A percentile compares a stretch with the other conserved stretches of the same genome.
These are phyloP conservation scores for Colletotrichum tanaceti DNA, from an alignment of 2,329 filamentous ascomycete species.

Conservation along the genomic window DNA sequence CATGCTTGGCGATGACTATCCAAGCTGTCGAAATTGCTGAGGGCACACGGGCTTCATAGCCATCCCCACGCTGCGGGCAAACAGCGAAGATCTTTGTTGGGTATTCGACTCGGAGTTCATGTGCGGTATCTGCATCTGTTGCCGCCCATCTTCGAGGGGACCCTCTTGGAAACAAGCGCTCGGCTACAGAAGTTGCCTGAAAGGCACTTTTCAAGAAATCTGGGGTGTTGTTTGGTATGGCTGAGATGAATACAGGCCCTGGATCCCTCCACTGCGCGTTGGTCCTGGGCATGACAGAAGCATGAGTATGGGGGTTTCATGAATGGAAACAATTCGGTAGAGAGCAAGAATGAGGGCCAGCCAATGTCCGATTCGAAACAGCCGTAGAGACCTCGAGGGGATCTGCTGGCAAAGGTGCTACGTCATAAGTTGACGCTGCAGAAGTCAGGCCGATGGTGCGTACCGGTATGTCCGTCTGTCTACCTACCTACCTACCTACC, in stretches of 20 bases:
- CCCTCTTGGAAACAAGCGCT: conserved; percentile 4
- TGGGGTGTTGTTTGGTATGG: neutral
- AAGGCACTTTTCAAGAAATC: neutral
- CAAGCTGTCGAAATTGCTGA: neutral
- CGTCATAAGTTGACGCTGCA: neutral
- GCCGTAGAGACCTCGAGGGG: neutral
- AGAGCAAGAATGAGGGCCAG: neutral
- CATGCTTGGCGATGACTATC: neutral
- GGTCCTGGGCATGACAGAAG: neutral
- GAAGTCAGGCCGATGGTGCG: neutral
- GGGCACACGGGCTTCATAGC: neutral
- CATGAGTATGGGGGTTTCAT: neutral
- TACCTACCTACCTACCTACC: too few relatives aligned
- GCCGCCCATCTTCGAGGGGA: neutral
- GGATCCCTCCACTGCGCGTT: neutral
- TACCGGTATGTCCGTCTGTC: neutral
- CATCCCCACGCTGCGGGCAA: neutral
- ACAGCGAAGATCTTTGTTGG: neutral
- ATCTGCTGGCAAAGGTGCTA: neutral
- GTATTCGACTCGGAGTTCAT: neutral
- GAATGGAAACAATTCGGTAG: neutral
- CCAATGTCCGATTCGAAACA: neutral
- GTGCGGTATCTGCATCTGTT: neutral
- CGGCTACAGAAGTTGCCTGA: neutral
- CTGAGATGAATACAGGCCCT: neutral